A percentile compares a stretch with the other conserved stretches of the same genome.
These are phyloP conservation scores for Cucumis variabilis DNA, from an alignment of 331 rosid species.

Conservation along the genomic window DNA sequence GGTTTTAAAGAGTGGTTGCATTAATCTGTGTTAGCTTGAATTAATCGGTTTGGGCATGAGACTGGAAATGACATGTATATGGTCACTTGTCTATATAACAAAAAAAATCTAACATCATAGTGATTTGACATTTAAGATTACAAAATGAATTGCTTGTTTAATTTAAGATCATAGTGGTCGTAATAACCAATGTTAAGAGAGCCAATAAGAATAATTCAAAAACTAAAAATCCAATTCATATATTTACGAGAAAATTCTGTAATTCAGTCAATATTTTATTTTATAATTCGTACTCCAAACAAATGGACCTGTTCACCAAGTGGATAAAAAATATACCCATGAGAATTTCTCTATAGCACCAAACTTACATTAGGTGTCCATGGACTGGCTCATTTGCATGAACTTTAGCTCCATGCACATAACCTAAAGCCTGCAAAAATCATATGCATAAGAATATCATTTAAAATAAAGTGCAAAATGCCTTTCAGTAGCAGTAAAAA, in stretches of 20 bases:
- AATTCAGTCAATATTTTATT: background rate
- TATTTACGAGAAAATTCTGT: background rate
- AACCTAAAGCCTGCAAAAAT: constrained; percentile 84
- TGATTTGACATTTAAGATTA: too few species aligned
- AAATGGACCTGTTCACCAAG: background rate
- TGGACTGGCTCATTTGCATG: constrained; percentile 94
- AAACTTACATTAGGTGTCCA: constrained; percentile 85
- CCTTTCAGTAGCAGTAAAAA: too few species aligned
- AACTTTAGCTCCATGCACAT: constrained; percentile 89
- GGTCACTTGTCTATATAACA: background rate
- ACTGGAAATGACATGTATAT: background rate
- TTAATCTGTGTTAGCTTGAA: background rate
- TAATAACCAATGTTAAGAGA: constrained; percentile 2
- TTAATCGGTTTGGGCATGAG: background rate
- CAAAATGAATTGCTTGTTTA: too few species aligned
- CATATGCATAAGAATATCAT: constrained; percentile 24
- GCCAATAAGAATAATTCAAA: background rate
- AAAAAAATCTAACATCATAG: background rate
- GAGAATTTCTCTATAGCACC: constrained; percentile 32
- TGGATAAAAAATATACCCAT: constrained; percentile 3
- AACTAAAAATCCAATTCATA: background rate
- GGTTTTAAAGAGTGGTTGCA: background rate
- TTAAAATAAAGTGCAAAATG: constrained; percentile 28
- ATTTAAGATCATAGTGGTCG: too few species aligned
- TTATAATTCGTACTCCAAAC: background rate